These are phyloP conservation scores for Austroboletus festivus DNA, from an alignment of 768 basidiomycete species.

Conservation along the genomic window DNA sequence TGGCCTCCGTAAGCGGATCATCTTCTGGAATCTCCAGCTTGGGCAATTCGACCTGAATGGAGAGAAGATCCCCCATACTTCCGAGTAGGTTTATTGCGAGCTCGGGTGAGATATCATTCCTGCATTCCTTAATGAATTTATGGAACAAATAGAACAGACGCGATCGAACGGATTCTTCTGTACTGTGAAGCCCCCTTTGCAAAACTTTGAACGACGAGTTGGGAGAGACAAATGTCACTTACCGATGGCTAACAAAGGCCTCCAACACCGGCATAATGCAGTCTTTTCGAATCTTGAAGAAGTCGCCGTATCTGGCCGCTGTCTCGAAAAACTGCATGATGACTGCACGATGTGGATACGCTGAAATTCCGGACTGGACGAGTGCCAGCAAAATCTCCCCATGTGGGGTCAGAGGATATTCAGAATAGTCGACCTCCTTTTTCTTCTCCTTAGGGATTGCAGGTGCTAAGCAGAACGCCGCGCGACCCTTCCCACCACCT, in stretches of 20 bases:
- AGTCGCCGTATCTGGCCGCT: slow-evolving; percentile 87
- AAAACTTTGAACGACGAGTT: slow-evolving; percentile 5
- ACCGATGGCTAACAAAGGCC: slow-evolving; percentile 84
- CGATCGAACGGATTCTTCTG: slow-evolving; percentile 62
- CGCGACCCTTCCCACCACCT: slow-evolving; percentile 78
- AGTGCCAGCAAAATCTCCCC: slow-evolving; percentile 88
- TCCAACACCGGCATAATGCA: slow-evolving; percentile 85
- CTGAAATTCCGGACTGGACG: slow-evolving; percentile 76
- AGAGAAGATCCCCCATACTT: slow-evolving; percentile 72
- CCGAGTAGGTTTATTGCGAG: slow-evolving; percentile 71
- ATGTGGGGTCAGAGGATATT: slow-evolving; percentile 82
- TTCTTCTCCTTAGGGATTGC: slow-evolving; percentile 64
- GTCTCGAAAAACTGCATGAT: slow-evolving; percentile 92
- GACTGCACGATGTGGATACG: slow-evolving; percentile 82
- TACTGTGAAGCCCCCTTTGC: slow-evolving; percentile 80
- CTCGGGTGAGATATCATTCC: slow-evolving; percentile 70
- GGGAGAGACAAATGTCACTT: slow-evolving; percentile 25
- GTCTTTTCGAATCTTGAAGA: slow-evolving; percentile 91
- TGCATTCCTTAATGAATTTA: slow-evolving; percentile 83
- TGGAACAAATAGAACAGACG: slow-evolving; percentile 91
- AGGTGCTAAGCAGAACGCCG: slow-evolving; percentile 81
- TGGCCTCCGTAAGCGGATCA: slow-evolving; percentile 76
- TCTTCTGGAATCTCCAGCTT: slow-evolving; percentile 70
- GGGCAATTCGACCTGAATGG: slow-evolving; percentile 72
- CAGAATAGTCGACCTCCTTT: slow-evolving; percentile 67